A percentile compares a stretch with the other conserved stretches of the same genome.
phyloP scores from a whole-genome alignment of 2,329 filamentous ascomycete species.

The Claviceps sorghi region DNA sequence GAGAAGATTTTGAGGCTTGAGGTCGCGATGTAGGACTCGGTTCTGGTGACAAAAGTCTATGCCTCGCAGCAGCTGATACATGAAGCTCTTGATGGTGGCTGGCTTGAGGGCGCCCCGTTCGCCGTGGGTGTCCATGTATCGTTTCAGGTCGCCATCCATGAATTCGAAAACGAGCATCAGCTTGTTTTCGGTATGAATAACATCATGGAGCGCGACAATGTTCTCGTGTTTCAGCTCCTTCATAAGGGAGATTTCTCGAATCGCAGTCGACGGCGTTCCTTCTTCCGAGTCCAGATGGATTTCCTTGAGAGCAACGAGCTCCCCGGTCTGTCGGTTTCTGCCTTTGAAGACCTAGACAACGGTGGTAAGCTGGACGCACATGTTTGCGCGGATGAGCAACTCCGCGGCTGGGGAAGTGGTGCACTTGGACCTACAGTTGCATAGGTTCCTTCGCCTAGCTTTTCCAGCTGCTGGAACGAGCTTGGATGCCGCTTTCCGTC shows the following conservation, averaged over 20 bases:
- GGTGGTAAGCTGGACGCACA: slow-evolving; percentile 7
- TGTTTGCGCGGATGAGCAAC: background rate
- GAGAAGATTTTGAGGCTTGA: slow-evolving; percentile 92
- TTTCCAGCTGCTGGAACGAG: slow-evolving; percentile 98
- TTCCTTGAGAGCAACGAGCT: slow-evolving; percentile 93
- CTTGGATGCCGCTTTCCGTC: slow-evolving; percentile 85
- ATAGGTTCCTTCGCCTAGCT: slow-evolving; percentile 96
- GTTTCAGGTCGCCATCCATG: slow-evolving; percentile 97
- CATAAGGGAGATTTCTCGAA: slow-evolving; percentile 97
- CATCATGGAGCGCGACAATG: slow-evolving; percentile 92
- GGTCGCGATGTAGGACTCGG: slow-evolving; percentile 82
- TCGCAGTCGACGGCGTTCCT: slow-evolving; percentile 91
- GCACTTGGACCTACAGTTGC: slow-evolving; percentile 51
- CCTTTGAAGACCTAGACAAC: slow-evolving; percentile 80
- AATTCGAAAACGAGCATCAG: slow-evolving; percentile 98
- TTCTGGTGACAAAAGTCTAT: slow-evolving; percentile 98
- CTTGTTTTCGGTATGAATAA: slow-evolving; percentile 99
- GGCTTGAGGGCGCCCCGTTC: slow-evolving; percentile 82
- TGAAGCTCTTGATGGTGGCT: slow-evolving; percentile 91
- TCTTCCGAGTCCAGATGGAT: slow-evolving; percentile 98
- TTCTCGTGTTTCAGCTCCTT: slow-evolving; percentile 99
- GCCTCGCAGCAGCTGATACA: slow-evolving; percentile 90
- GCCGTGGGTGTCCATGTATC: slow-evolving; percentile 92
- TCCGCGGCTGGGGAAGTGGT: background rate
- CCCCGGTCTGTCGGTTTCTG: slow-evolving; percentile 89